These are phyloP conservation scores for Mucor irregularis DNA, from an alignment of 371 early-diverging fungal species.

Conservation along the genomic window DNA sequence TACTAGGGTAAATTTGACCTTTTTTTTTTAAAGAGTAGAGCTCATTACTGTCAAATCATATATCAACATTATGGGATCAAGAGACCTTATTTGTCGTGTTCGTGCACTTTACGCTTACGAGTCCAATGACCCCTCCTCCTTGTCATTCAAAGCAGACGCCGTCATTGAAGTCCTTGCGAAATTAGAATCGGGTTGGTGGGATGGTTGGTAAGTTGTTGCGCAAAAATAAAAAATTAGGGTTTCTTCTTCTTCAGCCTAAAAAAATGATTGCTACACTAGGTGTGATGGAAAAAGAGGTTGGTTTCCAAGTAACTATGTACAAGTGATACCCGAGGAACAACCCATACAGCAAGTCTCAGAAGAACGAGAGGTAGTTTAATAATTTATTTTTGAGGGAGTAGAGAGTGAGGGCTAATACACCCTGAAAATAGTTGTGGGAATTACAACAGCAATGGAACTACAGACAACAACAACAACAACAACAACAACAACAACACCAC, in stretches of 20 bases:
- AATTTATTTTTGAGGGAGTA: background rate
- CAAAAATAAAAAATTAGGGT: too few relatives aligned
- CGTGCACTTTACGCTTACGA: constrained; percentile 81
- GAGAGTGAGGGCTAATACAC: constrained; percentile 9
- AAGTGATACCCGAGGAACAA: constrained; percentile 39
- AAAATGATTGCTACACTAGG: constrained; percentile 18
- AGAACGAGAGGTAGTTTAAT: constrained; percentile 17
- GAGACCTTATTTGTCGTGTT: constrained; percentile 59
- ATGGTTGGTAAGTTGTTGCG: constrained; percentile 58
- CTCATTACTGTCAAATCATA: background rate
- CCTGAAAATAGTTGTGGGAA: constrained; percentile 49
- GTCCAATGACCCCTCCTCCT: constrained; percentile 67
- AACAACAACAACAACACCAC: constrained; percentile 1
- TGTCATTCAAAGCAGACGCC: constrained; percentile 79
- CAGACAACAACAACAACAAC: constrained; percentile 15
- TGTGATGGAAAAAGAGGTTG: constrained; percentile 76
- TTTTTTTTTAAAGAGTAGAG: background rate
- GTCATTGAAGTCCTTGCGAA: constrained; percentile 80
- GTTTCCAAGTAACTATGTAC: constrained; percentile 90
- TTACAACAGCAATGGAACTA: constrained; percentile 7
- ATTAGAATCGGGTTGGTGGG: constrained; percentile 94
- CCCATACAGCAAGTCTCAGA: background rate
- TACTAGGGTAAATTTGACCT: too few relatives aligned
- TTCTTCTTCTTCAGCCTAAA: background rate
- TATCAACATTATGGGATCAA: background rate